phyloP scores from a whole-genome alignment of 2,329 filamentous ascomycete species.

The Macrophomina phaseolina region DNA sequence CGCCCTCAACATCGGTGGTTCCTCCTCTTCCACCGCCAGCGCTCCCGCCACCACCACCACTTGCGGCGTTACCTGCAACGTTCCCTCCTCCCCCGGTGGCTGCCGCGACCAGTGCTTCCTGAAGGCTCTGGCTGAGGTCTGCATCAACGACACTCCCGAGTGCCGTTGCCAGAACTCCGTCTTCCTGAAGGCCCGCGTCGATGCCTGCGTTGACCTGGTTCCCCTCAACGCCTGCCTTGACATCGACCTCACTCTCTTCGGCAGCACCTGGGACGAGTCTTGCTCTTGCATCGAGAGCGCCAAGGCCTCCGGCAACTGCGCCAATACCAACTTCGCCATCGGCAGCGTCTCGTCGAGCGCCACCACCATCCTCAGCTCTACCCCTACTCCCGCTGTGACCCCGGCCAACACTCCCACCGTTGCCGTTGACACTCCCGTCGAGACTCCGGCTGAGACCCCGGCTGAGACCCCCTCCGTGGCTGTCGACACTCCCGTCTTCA shows the following conservation, averaged over 20 bases:
- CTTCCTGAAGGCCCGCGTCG: conserved; percentile 22
- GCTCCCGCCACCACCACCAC: conserved; percentile 7
- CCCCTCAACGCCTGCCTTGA: conserved; percentile 27
- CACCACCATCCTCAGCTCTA: not conserved
- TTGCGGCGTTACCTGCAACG: conserved; percentile 22
- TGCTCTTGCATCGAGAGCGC: conserved; percentile 26
- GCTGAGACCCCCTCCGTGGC: not conserved
- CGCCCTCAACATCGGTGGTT: conserved; percentile 1
- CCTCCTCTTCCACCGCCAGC: conserved; percentile 8
- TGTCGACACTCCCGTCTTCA: not conserved
- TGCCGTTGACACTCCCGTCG: conserved; percentile 1
- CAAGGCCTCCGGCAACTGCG: not conserved
- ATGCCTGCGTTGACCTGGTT: conserved; percentile 27
- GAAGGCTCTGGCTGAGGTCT: conserved; percentile 25
- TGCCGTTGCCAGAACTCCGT: conserved; percentile 27
- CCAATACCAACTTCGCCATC: not conserved
- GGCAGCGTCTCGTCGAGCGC: not conserved
- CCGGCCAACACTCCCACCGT: conserved; percentile 1
- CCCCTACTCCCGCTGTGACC: not conserved
- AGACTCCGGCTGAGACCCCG: not conserved
- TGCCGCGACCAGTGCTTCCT: conserved; percentile 28
- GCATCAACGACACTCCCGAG: conserved; percentile 21
- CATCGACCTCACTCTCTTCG: conserved; percentile 25
- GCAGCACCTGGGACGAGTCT: conserved; percentile 23
- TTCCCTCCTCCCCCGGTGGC: conserved; percentile 18